Base-by-base conservation (phyloP, 148 eudicot genomes). In the Chenopodium suecicum region DNA sequence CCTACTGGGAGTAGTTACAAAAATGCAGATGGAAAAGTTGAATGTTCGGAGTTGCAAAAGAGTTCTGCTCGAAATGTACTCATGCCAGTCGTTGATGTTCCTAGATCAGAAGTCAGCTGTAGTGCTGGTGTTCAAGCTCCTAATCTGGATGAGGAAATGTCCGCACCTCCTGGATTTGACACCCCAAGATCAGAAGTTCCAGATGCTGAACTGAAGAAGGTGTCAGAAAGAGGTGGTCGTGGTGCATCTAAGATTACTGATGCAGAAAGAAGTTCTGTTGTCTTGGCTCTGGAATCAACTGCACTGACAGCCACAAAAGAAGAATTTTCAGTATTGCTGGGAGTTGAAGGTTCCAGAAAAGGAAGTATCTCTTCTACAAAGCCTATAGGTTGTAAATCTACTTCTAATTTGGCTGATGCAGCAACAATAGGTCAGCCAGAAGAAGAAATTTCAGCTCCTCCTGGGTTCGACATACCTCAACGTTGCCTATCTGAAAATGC, bases 381-480 rank as follows among this genome's bases (percentile, higher is more conserved):
- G 58, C 76, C 83, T 68, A 70, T 46, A 44, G 67, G 27, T 19
- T 44, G 37, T 44, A 66, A 70, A 56, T 44, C 52, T 44, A n/a
- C 58, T 19, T 58, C 47, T 41, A 32, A 74, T 54, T 68, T 71
- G 46, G 72, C 73, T 83, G 72, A 54, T 66, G 56, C 68, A 29
- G 79, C 63, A 72, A 25, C 64, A 23, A 70, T 71, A 25, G 80
- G 82, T 79, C 85, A 83, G 72, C 86, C 77, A 31, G 88, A 85
- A 54, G 90, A 85, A 6, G 86, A 86, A 54, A 79, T 87, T 75
- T 72, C 68, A 34, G 80, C 83, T 37, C 89, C 89, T 74, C 89
- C 89, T 85, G 90, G 90, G 44, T 88, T 88, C 73, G 84, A 79
- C 75, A 86, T 81, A 58, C 88, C 88, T 48, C 85, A 82, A 60